These are phyloP conservation scores for Microstroma glucosiphilum DNA, from an alignment of 1,284 basidiomycete species.

Conservation along the genomic window DNA sequence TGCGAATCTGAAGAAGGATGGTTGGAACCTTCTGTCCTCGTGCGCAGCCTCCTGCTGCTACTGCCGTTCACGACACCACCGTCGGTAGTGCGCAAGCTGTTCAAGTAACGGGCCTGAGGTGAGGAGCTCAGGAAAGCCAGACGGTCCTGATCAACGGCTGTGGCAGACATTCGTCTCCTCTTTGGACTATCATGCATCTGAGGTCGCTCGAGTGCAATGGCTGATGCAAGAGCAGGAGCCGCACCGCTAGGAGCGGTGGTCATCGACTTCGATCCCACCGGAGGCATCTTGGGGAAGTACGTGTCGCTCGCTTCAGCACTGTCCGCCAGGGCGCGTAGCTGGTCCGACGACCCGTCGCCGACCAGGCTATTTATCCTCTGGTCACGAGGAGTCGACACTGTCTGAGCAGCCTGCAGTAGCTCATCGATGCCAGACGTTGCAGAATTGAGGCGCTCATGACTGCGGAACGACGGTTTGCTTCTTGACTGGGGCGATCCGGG, in stretches of 20 bases:
- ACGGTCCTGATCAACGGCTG: neutral
- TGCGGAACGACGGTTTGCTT: constrained; percentile 6
- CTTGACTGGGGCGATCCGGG: neutral
- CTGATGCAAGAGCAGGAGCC: too few species aligned
- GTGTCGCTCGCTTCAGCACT: constrained; percentile 1
- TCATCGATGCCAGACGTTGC: constrained; percentile 43
- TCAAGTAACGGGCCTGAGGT: neutral
- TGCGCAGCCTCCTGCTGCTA: too few species aligned
- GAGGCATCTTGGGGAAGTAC: constrained; percentile 2
- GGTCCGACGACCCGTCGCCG: constrained; percentile 6
- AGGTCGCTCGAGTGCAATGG: neutral
- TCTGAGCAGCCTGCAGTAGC: constrained; percentile 47
- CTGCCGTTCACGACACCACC: too few species aligned
- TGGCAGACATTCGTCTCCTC: neutral
- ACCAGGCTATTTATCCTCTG: neutral
- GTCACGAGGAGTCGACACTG: constrained; percentile 34
- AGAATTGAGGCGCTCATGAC: constrained; percentile 15
- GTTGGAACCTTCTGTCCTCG: too few species aligned
- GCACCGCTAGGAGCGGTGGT: too few species aligned
- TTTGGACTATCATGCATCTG: constrained; percentile 1
- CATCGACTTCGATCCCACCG: neutral
- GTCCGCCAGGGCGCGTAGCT: neutral
- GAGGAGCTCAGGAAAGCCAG: neutral
- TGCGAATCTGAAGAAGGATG: too few species aligned
- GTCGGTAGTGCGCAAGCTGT: neutral